Evolutionary conservation across 2,329 filamentous ascomycete species (phyloP).

Genomic region (Xylariaceae sp.): DNA sequence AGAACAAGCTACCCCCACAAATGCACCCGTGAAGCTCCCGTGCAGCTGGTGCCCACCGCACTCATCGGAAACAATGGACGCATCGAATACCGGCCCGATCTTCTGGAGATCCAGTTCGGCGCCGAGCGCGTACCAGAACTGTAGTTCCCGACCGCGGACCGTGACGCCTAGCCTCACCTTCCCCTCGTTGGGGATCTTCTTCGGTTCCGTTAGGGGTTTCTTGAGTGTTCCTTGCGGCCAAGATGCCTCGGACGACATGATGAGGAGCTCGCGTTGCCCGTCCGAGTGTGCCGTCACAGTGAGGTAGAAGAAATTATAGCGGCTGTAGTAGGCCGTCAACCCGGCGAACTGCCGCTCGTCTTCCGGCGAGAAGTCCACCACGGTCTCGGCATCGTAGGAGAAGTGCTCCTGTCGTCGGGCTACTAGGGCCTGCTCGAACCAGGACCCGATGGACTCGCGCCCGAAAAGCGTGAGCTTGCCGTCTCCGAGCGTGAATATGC

Average conservation of each 20-base stretch:
- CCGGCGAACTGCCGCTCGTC: slow-evolving; percentile 61
- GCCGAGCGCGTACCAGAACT: slow-evolving; percentile 54
- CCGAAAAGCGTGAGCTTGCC: slow-evolving; percentile 46
- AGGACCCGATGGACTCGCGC: slow-evolving; percentile 52
- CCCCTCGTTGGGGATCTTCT: slow-evolving; percentile 50
- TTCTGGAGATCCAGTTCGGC: slow-evolving; percentile 40
- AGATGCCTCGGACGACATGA: slow-evolving; percentile 53
- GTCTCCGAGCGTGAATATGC: slow-evolving; percentile 43
- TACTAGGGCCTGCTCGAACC: slow-evolving; percentile 56
- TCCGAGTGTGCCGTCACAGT: slow-evolving; percentile 54
- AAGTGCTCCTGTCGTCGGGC: slow-evolving; percentile 55
- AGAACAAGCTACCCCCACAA: slow-evolving; percentile 53
- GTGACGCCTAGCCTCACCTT: slow-evolving; percentile 50
- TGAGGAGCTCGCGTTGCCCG: slow-evolving; percentile 54
- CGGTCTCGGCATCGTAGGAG: slow-evolving; percentile 57
- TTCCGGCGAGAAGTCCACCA: slow-evolving; percentile 48
- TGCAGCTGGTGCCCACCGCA: slow-evolving; percentile 58
- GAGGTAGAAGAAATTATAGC: slow-evolving; percentile 63
- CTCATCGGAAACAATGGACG: slow-evolving; percentile 58
- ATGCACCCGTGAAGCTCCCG: slow-evolving; percentile 61
- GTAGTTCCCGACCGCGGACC: slow-evolving; percentile 49
- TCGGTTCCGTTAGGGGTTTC: slow-evolving; percentile 40
- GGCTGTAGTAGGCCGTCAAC: slow-evolving; percentile 58
- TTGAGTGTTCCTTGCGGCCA: slow-evolving; percentile 49
- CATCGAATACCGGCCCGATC: slow-evolving; percentile 55